Percentiles rank a stretch among this genome's conserved stretches.
Conservation (phyloP, 805 yeast species). For the Lachancea mirantina region DNA sequence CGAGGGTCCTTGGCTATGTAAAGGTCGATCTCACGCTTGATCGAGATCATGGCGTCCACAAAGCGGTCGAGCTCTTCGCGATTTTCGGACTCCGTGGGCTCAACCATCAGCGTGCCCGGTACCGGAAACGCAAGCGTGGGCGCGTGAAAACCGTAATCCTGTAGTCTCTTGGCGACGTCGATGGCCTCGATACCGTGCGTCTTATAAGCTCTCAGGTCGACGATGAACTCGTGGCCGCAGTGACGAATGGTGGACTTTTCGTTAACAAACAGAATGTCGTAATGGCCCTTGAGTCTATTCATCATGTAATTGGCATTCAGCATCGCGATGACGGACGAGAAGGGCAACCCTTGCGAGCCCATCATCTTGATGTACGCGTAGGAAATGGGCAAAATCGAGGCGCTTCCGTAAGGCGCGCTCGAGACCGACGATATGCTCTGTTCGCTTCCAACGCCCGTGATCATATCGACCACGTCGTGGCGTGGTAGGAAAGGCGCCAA, state of each 20-base stretch:
- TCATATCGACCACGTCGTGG: slow-evolving; percentile 53
- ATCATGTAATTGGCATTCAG: slow-evolving; percentile 96
- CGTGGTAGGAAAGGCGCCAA: slow-evolving; percentile 75
- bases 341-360: slow-evolving; percentile 79
- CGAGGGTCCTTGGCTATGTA: slow-evolving; percentile 58
- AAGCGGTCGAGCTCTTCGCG: slow-evolving; percentile 84
- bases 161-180: slow-evolving; percentile 93
- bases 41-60: slow-evolving; percentile 77
- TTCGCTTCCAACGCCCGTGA: slow-evolving; percentile 36
- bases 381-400: slow-evolving; percentile 85
- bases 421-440: slow-evolving; percentile 68
- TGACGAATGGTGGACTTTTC: slow-evolving; percentile 44
- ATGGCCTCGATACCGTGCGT: slow-evolving; percentile 80
- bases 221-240: slow-evolving; percentile 95
- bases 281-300: slow-evolving; percentile 61
- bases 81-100: slow-evolving; percentile 95
- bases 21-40: slow-evolving; percentile 73
- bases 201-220: slow-evolving; percentile 84
- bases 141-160: slow-evolving; percentile 97
- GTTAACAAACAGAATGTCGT: slow-evolving; percentile 64
- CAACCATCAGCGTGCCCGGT: slow-evolving; percentile 95
- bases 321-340: slow-evolving; percentile 84
- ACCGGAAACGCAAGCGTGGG: slow-evolving; percentile 99
- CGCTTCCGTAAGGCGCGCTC: slow-evolving; percentile 95
- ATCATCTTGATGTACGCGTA: slow-evolving; percentile 92